Evolutionary conservation across 2,329 filamentous ascomycete genomes (phyloP).

Genomic region (Fusarium armeniacum): DNA sequence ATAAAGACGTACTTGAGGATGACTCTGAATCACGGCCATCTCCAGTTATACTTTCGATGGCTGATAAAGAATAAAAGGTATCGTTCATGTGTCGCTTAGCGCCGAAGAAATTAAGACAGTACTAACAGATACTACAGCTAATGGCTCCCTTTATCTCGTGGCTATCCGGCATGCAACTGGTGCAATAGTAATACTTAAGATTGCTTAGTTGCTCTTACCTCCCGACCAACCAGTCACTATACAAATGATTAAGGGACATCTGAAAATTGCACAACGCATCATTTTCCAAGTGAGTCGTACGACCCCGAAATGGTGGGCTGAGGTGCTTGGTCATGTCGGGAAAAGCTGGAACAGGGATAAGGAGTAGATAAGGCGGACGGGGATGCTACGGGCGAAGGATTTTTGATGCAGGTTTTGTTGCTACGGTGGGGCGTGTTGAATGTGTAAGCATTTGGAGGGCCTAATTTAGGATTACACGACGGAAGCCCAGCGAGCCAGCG

Average conservation of each 20-base stretch:
- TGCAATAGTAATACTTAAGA: neutral
- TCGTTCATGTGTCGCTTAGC: rapidly evolving
- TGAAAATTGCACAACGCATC: rapidly evolving
- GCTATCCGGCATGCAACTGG: rapidly evolving
- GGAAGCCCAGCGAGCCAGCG: neutral
- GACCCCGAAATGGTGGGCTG: neutral
- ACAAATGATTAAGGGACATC: rapidly evolving
- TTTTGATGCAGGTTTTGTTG: neutral
- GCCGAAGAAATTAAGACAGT: rapidly evolving
- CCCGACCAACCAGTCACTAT: neutral
- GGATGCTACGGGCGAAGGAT: neutral
- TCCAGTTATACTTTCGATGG: neutral
- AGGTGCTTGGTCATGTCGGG: neutral
- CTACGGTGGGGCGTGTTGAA: neutral
- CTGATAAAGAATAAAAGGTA: neutral
- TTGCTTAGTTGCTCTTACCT: neutral
- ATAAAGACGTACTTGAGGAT: neutral
- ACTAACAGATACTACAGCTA: neutral
- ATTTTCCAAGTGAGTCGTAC: neutral
- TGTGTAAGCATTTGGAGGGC: neutral
- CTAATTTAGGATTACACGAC: neutral
- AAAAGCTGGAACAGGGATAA: neutral
- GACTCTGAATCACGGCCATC: neutral
- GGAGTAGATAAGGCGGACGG: neutral
- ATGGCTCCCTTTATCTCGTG: neutral